Evolutionary conservation across 2,329 filamentous ascomycete genomes (phyloP), one percentile per base, ranked within the genome.

Genomic region (Grosmannia serpens): DNA sequence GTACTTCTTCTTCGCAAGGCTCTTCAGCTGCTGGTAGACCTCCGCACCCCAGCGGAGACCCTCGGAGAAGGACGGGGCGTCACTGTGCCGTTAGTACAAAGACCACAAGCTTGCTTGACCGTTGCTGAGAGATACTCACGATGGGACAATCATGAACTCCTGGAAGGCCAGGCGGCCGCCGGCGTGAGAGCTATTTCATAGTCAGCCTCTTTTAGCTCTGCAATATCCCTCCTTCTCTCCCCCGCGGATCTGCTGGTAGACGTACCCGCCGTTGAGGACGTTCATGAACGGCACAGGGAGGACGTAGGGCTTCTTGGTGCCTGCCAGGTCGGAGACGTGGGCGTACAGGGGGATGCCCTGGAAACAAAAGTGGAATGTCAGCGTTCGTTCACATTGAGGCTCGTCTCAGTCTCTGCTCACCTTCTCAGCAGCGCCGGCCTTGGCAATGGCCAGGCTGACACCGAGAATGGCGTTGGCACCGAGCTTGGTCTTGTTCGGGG

Each of bases 1-100:
- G 75, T 99, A 99, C 84, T 89, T 94, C 89, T 96, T 94, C 89
- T 97, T 97, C 75, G 94, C 91, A 63, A 97, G 85, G 69, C 82
- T 70, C 88, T 99, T 99, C 70, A 99, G 88, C 78, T 89, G 88
- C 78, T 97, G 92, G 87, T 99, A 99, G 70, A 96, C 91, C 79
- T 99, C 94, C 69, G 92, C 78, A 75, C 94, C 94, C 78, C 95
- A 90, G 74, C 92, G 91, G 79, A 99, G 86, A 72, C 87, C 94
- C 83, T 99, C 94, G 67, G 86, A 85, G 85, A 99, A 99, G 63
- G 88, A 86, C 62, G 91, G 87, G 66, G 94, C 94, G 63, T 85
- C 81, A 67, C 87, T 90, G 49, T 63, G 53, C 67, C 38, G 58
- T 62, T 58, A 64, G 57, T 35, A 38, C n/a, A 17, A 15, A 44